Percentiles rank a stretch among this genome's conserved stretches.
Conservation (phyloP, 345 rosid genomes). For the Kandelia obovata region DNA sequence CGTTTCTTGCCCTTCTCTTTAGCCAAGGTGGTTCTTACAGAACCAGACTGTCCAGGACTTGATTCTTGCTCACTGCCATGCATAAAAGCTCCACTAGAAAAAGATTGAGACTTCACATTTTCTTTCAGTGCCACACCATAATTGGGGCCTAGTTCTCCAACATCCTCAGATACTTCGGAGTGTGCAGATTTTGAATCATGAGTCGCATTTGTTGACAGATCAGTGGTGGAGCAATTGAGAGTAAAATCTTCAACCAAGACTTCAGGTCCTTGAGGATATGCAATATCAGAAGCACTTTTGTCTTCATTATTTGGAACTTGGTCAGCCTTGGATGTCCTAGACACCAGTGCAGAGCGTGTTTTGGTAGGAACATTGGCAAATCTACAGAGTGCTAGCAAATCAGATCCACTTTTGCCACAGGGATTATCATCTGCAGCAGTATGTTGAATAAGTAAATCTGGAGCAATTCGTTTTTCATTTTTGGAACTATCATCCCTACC, state of each 20-base stretch:
- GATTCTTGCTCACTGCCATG: constrained; percentile 41
- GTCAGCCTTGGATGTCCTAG: constrained; percentile 39
- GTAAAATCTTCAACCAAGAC: constrained; percentile 31
- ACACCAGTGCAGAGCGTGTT: constrained; percentile 68
- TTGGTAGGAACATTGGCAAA: constrained; percentile 81
- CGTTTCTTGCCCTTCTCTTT: constrained; percentile 72
- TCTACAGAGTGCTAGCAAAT: constrained; percentile 65
- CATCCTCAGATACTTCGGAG: constrained; percentile 35
- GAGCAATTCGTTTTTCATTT: constrained; percentile 39
- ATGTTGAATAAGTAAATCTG: constrained; percentile 28
- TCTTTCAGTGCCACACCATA: constrained; percentile 38
- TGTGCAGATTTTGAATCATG: constrained; percentile 28
- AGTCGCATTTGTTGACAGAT: constrained; percentile 20
- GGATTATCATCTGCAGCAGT: constrained; percentile 29
- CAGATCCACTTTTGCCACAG: constrained; percentile 40
- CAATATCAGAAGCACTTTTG: constrained; percentile 38
- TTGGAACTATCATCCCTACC: constrained; percentile 32
- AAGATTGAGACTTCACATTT: constrained; percentile 59
- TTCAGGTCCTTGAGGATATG: constrained; percentile 32
- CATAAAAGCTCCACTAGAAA: constrained; percentile 44
- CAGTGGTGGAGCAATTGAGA: constrained; percentile 33
- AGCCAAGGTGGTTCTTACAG: constrained; percentile 50
- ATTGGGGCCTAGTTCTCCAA: constrained; percentile 31
- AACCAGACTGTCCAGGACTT: constrained; percentile 34
- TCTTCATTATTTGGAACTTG: constrained; percentile 35